Percentiles rank a stretch among this genome's conserved stretches.
These are phyloP conservation scores for Beauveria sp. DNA, from an alignment of 2,329 filamentous ascomycete species.

Conservation along the genomic window DNA sequence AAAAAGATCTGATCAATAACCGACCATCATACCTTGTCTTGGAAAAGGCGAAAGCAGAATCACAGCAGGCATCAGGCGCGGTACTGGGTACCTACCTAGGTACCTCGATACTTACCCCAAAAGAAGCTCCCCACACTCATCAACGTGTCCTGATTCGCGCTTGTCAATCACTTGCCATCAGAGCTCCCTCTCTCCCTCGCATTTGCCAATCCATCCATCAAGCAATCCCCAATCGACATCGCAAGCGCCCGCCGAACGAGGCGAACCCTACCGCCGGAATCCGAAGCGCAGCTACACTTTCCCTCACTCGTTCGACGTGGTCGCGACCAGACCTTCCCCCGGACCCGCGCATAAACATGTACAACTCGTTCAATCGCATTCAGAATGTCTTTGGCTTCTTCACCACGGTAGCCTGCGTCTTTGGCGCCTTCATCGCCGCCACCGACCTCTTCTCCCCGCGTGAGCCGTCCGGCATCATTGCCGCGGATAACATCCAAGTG, in stretches of 20 bases:
- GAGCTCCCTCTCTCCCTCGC: slow-evolving; percentile 6
- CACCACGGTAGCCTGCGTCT: slow-evolving; percentile 80
- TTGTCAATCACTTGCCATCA: neutral
- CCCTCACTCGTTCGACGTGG: neutral
- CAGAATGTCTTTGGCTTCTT: slow-evolving; percentile 98
- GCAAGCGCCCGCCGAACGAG: neutral
- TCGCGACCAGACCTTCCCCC: neutral
- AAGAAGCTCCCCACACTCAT: neutral
- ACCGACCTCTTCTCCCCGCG: slow-evolving; percentile 68
- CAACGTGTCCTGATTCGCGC: slow-evolving; percentile 12
- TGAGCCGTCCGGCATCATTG: slow-evolving; percentile 55
- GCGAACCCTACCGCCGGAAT: neutral
- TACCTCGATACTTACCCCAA: neutral
- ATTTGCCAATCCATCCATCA: slow-evolving; percentile 12
- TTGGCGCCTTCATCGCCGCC: slow-evolving; percentile 72
- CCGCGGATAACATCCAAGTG: slow-evolving; percentile 77
- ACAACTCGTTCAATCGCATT: slow-evolving; percentile 74
- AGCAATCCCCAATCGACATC: neutral
- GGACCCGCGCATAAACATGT: slow-evolving; percentile 83
- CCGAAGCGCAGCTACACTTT: neutral
- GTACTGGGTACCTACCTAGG: neutral
- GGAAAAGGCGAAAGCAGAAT: too few species aligned
- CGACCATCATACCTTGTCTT: too few species aligned
- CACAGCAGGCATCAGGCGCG: too few species aligned
- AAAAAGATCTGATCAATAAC: too few species aligned